A percentile compares a stretch with the other conserved stretches of the same genome.
phyloP scores from a whole-genome alignment of 129 eudicot genomes.

The Saposhnikovia divaricata region DNA sequence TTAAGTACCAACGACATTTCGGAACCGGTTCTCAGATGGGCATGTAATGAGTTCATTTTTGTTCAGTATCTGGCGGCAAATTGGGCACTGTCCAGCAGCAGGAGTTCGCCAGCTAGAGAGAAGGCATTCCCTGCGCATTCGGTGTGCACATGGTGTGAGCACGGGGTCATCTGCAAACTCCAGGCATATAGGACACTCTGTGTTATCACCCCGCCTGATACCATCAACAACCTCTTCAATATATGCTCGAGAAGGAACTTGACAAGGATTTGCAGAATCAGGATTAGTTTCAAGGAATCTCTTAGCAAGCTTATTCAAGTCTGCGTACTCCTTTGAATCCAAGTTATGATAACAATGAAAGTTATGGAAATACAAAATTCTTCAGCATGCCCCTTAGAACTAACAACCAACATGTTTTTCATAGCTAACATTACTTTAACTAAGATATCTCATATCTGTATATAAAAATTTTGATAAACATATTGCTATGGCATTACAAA shows the following conservation, averaged over 20 bases:
- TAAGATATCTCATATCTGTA: too few species aligned
- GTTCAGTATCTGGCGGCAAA: too few species aligned
- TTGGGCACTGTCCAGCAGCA: too few species aligned
- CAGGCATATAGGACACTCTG: constrained; percentile 82
- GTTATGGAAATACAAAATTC: neutral
- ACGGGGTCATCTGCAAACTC: constrained; percentile 87
- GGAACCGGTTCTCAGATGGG: too few species aligned
- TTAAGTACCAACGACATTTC: too few species aligned
- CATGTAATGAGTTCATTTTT: too few species aligned
- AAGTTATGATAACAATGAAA: too few species aligned
- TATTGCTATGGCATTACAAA: neutral
- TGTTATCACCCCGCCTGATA: constrained; percentile 46
- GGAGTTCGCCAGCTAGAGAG: too few species aligned
- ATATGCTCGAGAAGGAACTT: constrained; percentile 39
- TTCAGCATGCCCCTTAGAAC: neutral
- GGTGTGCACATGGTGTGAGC: constrained; percentile 78
- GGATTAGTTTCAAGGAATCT: constrained; percentile 11
- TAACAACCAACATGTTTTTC: neutral
- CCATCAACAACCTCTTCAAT: constrained; percentile 75
- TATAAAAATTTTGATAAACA: neutral
- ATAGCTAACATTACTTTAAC: neutral
- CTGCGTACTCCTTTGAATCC: constrained; percentile 8
- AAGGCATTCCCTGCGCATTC: too few species aligned
- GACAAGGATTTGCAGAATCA: neutral
- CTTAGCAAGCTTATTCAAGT: constrained; percentile 6